Base-by-base conservation (phyloP, 805 yeast genomes). In the Wickerhamiella azymoides region DNA sequence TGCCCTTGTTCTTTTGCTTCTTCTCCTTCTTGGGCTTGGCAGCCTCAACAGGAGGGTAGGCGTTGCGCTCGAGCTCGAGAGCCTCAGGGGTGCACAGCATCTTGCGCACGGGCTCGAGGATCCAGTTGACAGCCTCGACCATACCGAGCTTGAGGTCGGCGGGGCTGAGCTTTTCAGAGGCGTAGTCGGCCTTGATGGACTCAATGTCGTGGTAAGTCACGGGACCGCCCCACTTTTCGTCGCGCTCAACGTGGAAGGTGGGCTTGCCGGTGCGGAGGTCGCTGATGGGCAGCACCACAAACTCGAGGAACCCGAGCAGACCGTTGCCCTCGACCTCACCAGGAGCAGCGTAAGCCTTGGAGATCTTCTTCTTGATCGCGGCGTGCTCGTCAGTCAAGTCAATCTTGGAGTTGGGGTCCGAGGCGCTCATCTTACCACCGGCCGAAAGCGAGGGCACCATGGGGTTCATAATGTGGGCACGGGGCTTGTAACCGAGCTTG, bases 371-470 rank as follows among this genome's bases (percentile, higher is more conserved):
- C 67, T 78, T 81, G 47, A 92, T 92, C 27, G 68, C 65, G 60
- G 82, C 82, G 55, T 96, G 94, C 40, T 81, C 89, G 64, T 92
- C 99, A 50, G 88, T 67, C 32, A 92, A 64, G 60, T 92, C 98
- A 52, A 92, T 86, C 68, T 92, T 92, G 47, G 97, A 88, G 71
- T 86, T 92, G 57, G 98, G 96, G 68, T 92, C 98, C 30, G 96
- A 84, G 2, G 98, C 96, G 57, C 96, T 84, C 99, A 92, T 92
- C 63, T 92, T 92, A 58, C 72, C 98, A 57, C 97, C 96, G 67
- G 88, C 96, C 27, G 81, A 78, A 57, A 92, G 75, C 46, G 98
- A 97, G 42, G 98, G 98, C 40, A 93, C 96, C 97, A 92, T 89
- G 46, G 86, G 89, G 69, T 92, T 92, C 99, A 92, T 92, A 61